A percentile compares a stretch with the other conserved stretches of the same genome.
Conservation (phyloP, 2,329 filamentous ascomycete species). For the Sporothrix protearum region DNA sequence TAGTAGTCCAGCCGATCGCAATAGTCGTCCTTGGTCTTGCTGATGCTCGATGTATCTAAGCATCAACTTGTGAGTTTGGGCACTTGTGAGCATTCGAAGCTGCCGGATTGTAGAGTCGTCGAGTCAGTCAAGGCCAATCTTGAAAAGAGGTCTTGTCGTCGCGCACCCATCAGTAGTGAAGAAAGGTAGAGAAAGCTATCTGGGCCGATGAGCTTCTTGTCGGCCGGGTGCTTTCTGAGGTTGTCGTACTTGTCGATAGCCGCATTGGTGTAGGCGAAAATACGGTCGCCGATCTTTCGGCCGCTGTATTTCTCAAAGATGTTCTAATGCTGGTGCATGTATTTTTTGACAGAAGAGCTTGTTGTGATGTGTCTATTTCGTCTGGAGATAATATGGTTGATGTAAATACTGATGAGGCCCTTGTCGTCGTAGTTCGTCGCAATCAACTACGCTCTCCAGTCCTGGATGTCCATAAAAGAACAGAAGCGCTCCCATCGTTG, state of each 20-base stretch:
- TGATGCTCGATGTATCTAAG: neutral
- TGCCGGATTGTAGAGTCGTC: too few species aligned
- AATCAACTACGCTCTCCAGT: neutral
- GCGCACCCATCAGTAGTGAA: too few species aligned
- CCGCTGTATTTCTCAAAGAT: neutral
- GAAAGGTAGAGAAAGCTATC: too few species aligned
- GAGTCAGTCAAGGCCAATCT: too few species aligned
- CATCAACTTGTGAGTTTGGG: too few species aligned
- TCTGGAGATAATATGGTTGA: neutral
- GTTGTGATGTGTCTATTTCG: neutral
- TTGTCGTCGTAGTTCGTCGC: neutral
- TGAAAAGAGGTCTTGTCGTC: too few species aligned
- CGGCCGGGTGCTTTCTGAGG: too few species aligned
- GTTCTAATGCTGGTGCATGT: neutral
- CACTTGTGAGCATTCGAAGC: too few species aligned
- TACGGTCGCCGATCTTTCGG: neutral
- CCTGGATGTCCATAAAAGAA: neutral
- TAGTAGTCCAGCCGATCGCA: neutral
- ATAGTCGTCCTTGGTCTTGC: neutral
- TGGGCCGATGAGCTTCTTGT: too few species aligned
- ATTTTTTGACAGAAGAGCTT: neutral
- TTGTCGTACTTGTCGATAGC: too few species aligned
- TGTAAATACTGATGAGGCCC: neutral
- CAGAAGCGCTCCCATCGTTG: neutral
- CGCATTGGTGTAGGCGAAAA: too few species aligned